These are phyloP conservation scores for Iris pallida DNA, from an alignment of 116 monocot species.

Conservation along the genomic window DNA sequence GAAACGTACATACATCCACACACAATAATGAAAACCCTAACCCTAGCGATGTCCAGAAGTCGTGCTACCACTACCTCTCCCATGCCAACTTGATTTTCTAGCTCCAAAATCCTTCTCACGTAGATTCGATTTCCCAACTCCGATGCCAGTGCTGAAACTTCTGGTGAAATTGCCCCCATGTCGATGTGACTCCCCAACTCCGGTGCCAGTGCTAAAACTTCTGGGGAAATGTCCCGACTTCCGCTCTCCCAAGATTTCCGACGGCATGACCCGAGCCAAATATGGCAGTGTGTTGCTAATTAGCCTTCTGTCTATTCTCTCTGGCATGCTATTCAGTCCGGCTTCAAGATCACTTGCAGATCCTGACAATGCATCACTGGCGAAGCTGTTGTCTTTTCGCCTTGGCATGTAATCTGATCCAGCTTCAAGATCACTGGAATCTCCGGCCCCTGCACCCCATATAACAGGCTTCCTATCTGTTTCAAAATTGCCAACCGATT, in stretches of 20 bases:
- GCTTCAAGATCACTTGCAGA: conserved; percentile 6
- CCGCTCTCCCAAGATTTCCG: background rate
- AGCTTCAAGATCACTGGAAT: no score
- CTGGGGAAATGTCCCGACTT: conserved; percentile 11
- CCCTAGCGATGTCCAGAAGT: conserved; percentile 1
- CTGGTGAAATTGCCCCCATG: no score
- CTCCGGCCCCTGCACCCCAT: conserved; percentile 32
- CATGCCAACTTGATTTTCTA: background rate
- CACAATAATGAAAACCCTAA: background rate
- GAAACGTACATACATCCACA: no score
- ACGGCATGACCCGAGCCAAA: background rate
- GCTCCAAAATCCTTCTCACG: no score
- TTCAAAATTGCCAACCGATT: conserved; percentile 45
- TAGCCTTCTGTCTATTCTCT: background rate
- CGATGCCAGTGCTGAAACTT: background rate
- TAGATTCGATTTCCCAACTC: conserved; percentile 5
- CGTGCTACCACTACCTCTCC: background rate
- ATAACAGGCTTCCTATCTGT: conserved; percentile 61
- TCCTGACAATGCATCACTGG: conserved; percentile 13
- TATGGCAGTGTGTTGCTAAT: background rate
- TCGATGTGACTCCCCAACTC: background rate
- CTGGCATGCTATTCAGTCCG: background rate
- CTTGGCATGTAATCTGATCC: no score
- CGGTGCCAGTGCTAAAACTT: conserved; percentile 6
- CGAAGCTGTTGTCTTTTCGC: no score